Percentiles rank a stretch among this genome's conserved stretches.
Evolutionary conservation across 495 filamentous ascomycete species (phyloP).

Genomic region (Penicillium maclennaniae): DNA sequence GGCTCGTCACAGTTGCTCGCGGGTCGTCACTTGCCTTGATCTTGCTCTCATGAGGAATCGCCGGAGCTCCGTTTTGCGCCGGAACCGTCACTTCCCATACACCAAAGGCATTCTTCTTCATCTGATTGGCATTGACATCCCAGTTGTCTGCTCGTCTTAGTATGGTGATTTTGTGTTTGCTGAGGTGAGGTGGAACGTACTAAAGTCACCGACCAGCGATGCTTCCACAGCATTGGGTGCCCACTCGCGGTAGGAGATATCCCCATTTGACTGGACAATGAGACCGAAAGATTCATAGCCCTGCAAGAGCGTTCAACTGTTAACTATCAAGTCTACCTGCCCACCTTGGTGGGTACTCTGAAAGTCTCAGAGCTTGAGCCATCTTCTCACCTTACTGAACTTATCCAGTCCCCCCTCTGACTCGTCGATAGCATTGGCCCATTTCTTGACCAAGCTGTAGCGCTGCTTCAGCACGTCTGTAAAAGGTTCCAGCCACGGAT

Average conservation of each 20-base stretch:
- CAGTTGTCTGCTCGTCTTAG: constrained; percentile 69
- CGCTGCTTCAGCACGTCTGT: constrained; percentile 69
- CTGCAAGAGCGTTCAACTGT: constrained; percentile 21
- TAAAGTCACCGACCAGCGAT: constrained; percentile 94
- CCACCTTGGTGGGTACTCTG: neutral
- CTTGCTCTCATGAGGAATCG: constrained; percentile 90
- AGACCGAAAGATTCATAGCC: constrained; percentile 85
- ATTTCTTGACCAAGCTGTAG: constrained; percentile 77
- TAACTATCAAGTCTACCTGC: neutral
- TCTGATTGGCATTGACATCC: constrained; percentile 75
- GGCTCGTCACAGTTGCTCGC: neutral
- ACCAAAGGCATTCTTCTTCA: constrained; percentile 83
- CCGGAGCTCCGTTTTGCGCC: constrained; percentile 66
- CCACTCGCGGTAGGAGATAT: constrained; percentile 94
- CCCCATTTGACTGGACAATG: constrained; percentile 70
- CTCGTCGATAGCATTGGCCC: constrained; percentile 79
- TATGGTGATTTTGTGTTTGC: constrained; percentile 16
- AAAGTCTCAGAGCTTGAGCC: neutral
- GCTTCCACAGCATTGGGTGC: constrained; percentile 83
- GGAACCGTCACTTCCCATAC: constrained; percentile 81
- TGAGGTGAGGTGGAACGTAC: constrained; percentile 43
- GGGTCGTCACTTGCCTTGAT: constrained; percentile 63
- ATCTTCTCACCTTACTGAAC: constrained; percentile 68
- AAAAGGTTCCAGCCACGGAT: constrained; percentile 89
- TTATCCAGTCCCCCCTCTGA: constrained; percentile 87